These are phyloP conservation scores for Gyromitra esculenta DNA, from an alignment of 2,329 filamentous ascomycete genomes.

Conservation along the genomic window DNA sequence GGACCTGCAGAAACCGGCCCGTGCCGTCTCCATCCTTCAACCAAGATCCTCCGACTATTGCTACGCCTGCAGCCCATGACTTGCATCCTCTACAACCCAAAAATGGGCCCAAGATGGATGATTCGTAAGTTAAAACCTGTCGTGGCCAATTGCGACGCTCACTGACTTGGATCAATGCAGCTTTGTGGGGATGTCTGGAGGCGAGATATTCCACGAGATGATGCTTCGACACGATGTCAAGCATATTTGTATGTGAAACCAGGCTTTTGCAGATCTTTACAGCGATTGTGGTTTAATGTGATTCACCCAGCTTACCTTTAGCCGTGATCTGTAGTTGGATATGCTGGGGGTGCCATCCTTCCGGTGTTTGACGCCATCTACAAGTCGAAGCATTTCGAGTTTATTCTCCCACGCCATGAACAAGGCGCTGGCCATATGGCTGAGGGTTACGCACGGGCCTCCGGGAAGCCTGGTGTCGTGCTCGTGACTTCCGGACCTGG, in stretches of 20 bases:
- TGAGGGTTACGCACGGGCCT: constrained; percentile 92
- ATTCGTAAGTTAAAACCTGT: constrained; percentile 71
- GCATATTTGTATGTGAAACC: constrained; percentile 80
- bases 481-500: constrained; percentile 96
- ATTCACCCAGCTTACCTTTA: constrained; percentile 32
- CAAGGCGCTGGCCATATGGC: constrained; percentile 99
- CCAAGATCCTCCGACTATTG: constrained; percentile 61
- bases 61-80: constrained; percentile 66
- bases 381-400: constrained; percentile 96
- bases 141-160: constrained; percentile 39
- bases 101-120: constrained; percentile 74
- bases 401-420: constrained; percentile 93
- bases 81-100: constrained; percentile 74
- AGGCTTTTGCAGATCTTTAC: constrained; percentile 36
- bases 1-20: constrained; percentile 61
- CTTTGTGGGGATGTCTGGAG: constrained; percentile 93
- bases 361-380: constrained; percentile 99
- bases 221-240: constrained; percentile 93
- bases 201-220: constrained; percentile 99
- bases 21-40: constrained; percentile 62
- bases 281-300: constrained; percentile 28
- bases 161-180: constrained; percentile 61
- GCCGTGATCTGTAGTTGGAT: constrained; percentile 70
- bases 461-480: constrained; percentile 92
- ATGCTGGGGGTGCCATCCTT: constrained; percentile 94